These are phyloP conservation scores for Cutaneotrichosporon arboriforme DNA, from an alignment of 1,284 basidiomycete genomes.

Conservation along the genomic window DNA sequence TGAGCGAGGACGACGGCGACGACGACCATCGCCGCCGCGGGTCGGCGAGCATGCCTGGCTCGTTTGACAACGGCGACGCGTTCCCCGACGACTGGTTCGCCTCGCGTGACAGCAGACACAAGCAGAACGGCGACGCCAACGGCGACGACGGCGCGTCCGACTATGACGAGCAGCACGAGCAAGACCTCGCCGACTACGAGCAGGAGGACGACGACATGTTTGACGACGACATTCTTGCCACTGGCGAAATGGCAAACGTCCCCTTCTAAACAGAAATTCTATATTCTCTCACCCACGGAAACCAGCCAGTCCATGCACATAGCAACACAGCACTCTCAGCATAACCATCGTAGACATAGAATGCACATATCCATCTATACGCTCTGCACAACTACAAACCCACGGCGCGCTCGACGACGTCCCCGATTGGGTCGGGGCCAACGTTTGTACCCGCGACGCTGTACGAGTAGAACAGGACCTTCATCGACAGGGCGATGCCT, in stretches of 20 bases:
- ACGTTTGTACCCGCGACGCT: not conserved
- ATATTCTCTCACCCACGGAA: not conserved
- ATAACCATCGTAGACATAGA: not conserved
- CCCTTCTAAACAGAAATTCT: constrained; percentile 53
- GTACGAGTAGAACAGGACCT: constrained; percentile 73
- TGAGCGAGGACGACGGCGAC: constrained; percentile 52
- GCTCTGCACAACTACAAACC: no score
- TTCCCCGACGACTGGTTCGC: constrained; percentile 26
- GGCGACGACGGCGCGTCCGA: not conserved
- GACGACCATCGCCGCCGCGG: constrained; percentile 47
- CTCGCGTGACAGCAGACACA: constrained; percentile 9
- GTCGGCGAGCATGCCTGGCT: constrained; percentile 72
- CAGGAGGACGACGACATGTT: constrained; percentile 49
- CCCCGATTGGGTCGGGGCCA: not conserved
- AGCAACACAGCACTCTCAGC: not conserved
- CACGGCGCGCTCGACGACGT: not conserved
- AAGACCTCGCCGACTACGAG: constrained; percentile 2
- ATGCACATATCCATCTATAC: not conserved
- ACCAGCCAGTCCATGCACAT: not conserved
- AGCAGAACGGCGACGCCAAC: constrained; percentile 15
- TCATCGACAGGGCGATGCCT: constrained; percentile 72
- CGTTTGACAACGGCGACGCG: constrained; percentile 48
- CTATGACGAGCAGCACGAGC: constrained; percentile 25
- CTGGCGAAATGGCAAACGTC: constrained; percentile 77
- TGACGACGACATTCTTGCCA: constrained; percentile 71